Evolutionary conservation across 805 yeast genomes (phyloP).

Genomic region (Candida manassasensis): DNA sequence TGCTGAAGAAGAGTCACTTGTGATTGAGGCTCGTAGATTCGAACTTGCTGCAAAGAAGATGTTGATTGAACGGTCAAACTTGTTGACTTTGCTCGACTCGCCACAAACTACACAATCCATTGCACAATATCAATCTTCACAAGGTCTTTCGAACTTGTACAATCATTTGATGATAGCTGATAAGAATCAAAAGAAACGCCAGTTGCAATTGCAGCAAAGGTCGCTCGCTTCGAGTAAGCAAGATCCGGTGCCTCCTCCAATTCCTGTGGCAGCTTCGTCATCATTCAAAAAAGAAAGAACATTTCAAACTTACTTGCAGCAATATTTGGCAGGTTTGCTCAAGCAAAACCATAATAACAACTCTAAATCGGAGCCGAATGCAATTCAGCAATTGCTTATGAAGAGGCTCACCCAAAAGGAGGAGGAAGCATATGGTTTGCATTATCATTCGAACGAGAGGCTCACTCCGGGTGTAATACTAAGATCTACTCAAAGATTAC

Average conservation of each 20-base stretch:
- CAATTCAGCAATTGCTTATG: conserved; percentile 42
- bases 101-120: conserved; percentile 76
- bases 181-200: conserved; percentile 53
- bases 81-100: conserved; percentile 76
- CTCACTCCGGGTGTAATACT: conserved; percentile 76
- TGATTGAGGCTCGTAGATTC: conserved; percentile 87
- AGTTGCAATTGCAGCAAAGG: conserved; percentile 33
- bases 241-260: conserved; percentile 55
- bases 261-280: conserved; percentile 54
- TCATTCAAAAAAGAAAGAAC: conserved; percentile 37
- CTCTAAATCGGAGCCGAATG: conserved; percentile 31
- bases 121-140: conserved; percentile 74
- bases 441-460: conserved; percentile 66
- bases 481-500: conserved; percentile 56
- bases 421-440: conserved; percentile 78
- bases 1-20: conserved; percentile 94
- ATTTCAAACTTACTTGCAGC: conserved; percentile 45
- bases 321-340: conserved; percentile 32
- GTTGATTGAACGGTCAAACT: conserved; percentile 72
- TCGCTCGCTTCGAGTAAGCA: conserved; percentile 12
- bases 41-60: conserved; percentile 90
- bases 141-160: conserved; percentile 84
- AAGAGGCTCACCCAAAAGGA: conserved; percentile 67
- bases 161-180: conserved; percentile 70
- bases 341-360: conserved; percentile 27